Base-by-base conservation (phyloP, 768 basidiomycete species). In the Rhodotorula taiwanensis region DNA sequence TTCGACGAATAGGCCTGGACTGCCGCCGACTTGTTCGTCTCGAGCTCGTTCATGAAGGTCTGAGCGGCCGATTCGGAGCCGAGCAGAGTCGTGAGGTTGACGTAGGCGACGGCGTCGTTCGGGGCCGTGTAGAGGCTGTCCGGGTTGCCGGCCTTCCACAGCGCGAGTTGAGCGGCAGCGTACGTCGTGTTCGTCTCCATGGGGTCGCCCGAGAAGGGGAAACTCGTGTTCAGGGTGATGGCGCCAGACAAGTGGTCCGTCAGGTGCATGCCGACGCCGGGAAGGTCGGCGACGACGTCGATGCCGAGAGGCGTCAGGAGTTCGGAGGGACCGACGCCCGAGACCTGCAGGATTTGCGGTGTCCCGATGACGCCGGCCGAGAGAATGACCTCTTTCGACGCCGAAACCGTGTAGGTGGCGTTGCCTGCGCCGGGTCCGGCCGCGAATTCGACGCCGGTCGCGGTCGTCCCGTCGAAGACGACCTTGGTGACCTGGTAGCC, bases 101-200 rank as follows among this genome's bases (percentile, higher is more conserved):
- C 77, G 71, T 84, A 86, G 11, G 81, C 81, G 43, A 82, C 82
- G 7, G 84, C 84, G 39, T 82, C 80, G 77, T 85, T 86, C 72
- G 85, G 77, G 73, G 81, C 82, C 5, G 83, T 84, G 58, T 70
- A 71, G 33, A 72, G 66, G 18, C 60, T 60, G 25, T 50, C 50
- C 14, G 70, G 45, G 48, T 64, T 51, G 30, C 69, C 69, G 11
- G 30, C 56, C 39, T 52, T 52, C 70, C 67, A 73, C 0, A 66
- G 49, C 4, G 57, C 62, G 49, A 61, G 60, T 51, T 73, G 72
- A 27, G 63, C 64, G 31, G 61, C 60, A 0, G 58, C 62, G 58
- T 41, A 70, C 4, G 70, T 67, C 15, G 36, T 25, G 56, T 73
- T 66, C 33, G 25, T 11, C 39, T 61, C 33, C n/a, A 73, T n/a